Conservation (phyloP, 371 early-diverging fungal species). For the Polyrhizophydium stewartii region DNA sequence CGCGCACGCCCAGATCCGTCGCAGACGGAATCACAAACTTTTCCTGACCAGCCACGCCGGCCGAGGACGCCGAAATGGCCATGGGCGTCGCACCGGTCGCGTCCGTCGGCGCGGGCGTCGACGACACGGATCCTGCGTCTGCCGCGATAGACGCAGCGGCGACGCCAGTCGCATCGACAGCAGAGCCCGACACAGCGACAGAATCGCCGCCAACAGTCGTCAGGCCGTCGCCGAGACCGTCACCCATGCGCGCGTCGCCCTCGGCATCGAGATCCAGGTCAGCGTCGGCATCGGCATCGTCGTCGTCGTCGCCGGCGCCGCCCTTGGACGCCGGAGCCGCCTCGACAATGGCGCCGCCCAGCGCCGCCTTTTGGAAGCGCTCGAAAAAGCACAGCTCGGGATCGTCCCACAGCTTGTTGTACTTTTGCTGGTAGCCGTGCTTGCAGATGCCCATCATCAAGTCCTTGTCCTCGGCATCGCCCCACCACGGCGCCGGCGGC, state of each 20-base stretch:
- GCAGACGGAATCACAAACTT: slow-evolving; percentile 8
- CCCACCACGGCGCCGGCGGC: slow-evolving; percentile 80
- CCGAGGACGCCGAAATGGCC: neutral
- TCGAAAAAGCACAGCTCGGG: slow-evolving; percentile 64
- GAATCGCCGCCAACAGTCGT: too few relatives aligned
- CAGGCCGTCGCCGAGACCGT: too few relatives aligned
- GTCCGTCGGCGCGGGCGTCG: neutral
- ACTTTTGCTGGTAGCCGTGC: slow-evolving; percentile 73
- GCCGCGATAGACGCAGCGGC: neutral
- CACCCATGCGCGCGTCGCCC: neutral
- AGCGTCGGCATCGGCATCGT: slow-evolving; percentile 11
- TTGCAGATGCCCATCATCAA: slow-evolving; percentile 72
- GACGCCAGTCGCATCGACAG: slow-evolving; percentile 7
- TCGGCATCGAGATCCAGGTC: slow-evolving; percentile 9
- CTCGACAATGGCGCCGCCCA: neutral
- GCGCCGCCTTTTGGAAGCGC: slow-evolving; percentile 2
- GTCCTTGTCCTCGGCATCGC: slow-evolving; percentile 75
- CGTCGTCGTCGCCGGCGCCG: slow-evolving; percentile 17
- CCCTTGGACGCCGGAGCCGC: slow-evolving; percentile 11
- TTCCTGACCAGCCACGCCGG: too few relatives aligned
- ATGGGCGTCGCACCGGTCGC: neutral
- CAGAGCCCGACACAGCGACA: slow-evolving; percentile 1
- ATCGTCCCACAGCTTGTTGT: slow-evolving; percentile 54
- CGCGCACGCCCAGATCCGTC: slow-evolving; percentile 17
- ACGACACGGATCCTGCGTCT: neutral